Percentiles rank a stretch among this genome's conserved stretches.
Evolutionary conservation across 495 filamentous ascomycete genomes (phyloP).

Genomic region (Pyrenula aspistea): DNA sequence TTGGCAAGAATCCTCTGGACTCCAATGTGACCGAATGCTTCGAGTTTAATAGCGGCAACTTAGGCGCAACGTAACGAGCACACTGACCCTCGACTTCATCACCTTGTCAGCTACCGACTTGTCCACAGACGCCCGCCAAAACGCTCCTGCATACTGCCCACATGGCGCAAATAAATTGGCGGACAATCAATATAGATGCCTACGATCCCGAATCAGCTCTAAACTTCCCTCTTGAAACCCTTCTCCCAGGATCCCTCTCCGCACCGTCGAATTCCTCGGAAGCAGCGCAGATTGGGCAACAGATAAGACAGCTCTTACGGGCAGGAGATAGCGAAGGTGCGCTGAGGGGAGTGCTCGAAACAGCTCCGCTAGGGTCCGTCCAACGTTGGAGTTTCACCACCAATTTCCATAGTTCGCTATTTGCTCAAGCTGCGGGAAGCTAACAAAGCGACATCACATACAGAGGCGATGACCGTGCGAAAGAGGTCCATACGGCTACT

Average conservation of each 20-base stretch:
- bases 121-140: too few relatives aligned
- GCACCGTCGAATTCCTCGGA: constrained; percentile 55
- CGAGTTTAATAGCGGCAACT: too few relatives aligned
- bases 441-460: background rate
- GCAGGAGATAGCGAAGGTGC: constrained; percentile 79
- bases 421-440: too few relatives aligned
- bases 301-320: constrained; percentile 75
- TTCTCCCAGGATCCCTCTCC: constrained; percentile 54
- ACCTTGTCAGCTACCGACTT: too few relatives aligned
- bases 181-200: constrained; percentile 87
- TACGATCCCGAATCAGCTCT: constrained; percentile 74
- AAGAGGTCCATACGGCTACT: constrained; percentile 72
- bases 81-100: too few relatives aligned
- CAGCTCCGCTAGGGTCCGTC: constrained; percentile 44
- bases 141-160: constrained; percentile 6
- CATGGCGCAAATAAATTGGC: constrained; percentile 62
- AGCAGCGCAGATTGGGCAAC: constrained; percentile 56
- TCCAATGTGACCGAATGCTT: too few relatives aligned
- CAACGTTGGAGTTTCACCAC: too few relatives aligned
- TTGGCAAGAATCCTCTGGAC: too few relatives aligned
- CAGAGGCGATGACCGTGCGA: constrained; percentile 53
- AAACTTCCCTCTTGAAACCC: constrained; percentile 76
- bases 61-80: too few relatives aligned
- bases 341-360: constrained; percentile 66
- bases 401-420: background rate